phyloP scores from a whole-genome alignment of 257 asterid species.

The Solanum piurae region DNA sequence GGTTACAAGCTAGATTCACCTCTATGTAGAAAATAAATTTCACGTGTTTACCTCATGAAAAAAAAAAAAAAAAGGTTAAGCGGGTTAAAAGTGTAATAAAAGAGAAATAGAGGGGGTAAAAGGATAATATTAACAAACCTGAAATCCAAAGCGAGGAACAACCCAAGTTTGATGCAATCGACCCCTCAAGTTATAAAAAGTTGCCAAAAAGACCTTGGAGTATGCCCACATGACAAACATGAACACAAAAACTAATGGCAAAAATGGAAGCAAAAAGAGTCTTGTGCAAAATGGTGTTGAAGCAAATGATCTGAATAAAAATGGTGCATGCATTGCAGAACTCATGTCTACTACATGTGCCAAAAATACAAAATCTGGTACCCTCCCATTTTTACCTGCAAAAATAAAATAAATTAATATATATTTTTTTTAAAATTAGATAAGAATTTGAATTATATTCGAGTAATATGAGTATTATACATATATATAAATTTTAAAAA shows the following conservation, averaged over 20 bases:
- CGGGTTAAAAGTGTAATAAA: neutral
- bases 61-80: neutral
- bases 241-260: conserved; percentile 36
- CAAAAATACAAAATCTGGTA: conserved; percentile 87
- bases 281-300: conserved; percentile 57
- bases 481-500: too few species aligned
- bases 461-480: too few species aligned
- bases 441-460: neutral
- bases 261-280: conserved; percentile 30
- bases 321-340: conserved; percentile 65
- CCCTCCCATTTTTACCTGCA: conserved; percentile 51
- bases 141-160: conserved; percentile 94
- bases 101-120: neutral
- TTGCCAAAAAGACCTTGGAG: conserved; percentile 58
- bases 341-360: conserved; percentile 83
- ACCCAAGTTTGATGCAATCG: conserved; percentile 81
- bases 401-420: neutral
- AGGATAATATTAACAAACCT: conserved; percentile 30
- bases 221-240: conserved; percentile 89
- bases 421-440: neutral
- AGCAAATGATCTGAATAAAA: conserved; percentile 36
- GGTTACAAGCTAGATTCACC: too few species aligned
- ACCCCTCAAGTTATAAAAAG: conserved; percentile 59
- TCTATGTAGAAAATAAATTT: neutral
- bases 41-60: neutral